Conservation (phyloP, 2,329 filamentous ascomycete genomes). For the Monosporascus sp. region DNA sequence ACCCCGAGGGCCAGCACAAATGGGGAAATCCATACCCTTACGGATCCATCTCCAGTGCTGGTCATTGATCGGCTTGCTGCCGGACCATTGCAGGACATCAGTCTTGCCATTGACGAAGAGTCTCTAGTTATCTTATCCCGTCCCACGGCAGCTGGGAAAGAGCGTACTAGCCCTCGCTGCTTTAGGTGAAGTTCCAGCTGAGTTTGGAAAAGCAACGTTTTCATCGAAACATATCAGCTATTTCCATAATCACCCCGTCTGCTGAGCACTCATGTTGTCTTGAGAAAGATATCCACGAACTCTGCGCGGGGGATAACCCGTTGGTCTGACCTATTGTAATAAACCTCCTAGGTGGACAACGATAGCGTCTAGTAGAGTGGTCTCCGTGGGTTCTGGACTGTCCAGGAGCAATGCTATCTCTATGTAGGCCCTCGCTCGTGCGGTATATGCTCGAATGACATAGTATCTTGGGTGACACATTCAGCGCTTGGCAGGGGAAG, state of each 20-base stretch:
- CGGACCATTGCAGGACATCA: too few species aligned
- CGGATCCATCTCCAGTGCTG: too few species aligned
- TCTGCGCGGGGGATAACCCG: slow-evolving; percentile 15
- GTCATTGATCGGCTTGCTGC: too few species aligned
- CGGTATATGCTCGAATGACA: slow-evolving; percentile 25
- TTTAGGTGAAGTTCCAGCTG: too few species aligned
- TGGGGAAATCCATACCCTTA: slow-evolving; percentile 1
- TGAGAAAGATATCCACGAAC: slow-evolving; percentile 12
- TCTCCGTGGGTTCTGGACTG: neutral
- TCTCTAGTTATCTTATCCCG: too few species aligned
- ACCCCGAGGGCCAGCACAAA: neutral
- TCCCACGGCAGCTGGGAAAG: too few species aligned
- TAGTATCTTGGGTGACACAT: slow-evolving; percentile 30
- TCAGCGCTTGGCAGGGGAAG: slow-evolving; percentile 30
- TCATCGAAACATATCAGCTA: too few species aligned
- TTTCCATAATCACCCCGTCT: slow-evolving; percentile 3
- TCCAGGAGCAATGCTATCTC: too few species aligned
- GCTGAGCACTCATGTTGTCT: slow-evolving; percentile 19
- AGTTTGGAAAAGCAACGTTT: too few species aligned
- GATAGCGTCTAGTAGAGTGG: slow-evolving; percentile 20
- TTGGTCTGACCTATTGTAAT: slow-evolving; percentile 8
- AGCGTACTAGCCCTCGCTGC: too few species aligned
- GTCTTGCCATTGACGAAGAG: too few species aligned
- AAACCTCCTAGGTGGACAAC: slow-evolving; percentile 25
- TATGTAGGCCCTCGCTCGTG: slow-evolving; percentile 31